A percentile compares a stretch with the other conserved stretches of the same genome.
Evolutionary conservation across 257 asterid species (phyloP).

Genomic region (Solanum microdontum): DNA sequence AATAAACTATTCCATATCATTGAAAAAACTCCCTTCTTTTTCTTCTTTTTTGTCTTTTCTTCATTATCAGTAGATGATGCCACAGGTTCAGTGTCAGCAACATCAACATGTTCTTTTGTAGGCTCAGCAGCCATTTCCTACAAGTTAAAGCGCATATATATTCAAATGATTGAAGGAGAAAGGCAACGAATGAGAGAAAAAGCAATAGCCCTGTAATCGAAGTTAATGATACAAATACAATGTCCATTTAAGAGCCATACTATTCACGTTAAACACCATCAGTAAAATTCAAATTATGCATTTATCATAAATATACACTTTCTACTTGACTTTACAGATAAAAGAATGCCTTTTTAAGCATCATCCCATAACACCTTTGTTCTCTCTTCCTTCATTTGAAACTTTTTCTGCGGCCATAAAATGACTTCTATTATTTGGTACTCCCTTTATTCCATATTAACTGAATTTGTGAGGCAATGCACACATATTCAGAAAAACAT

Average conservation of each 20-base stretch:
- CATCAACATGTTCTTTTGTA: conserved; percentile 33
- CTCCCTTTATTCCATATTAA: too few species aligned
- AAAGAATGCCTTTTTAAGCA: not conserved
- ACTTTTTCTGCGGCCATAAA: not conserved
- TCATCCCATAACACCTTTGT: not conserved
- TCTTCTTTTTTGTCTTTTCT: conserved; percentile 31
- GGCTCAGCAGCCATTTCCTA: conserved; percentile 55
- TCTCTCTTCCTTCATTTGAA: not conserved
- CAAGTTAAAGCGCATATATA: not conserved
- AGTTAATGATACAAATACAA: not conserved
- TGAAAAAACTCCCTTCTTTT: conserved; percentile 62
- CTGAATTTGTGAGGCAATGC: too few species aligned
- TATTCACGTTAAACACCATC: not conserved
- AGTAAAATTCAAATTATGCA: not conserved
- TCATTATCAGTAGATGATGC: conserved; percentile 27
- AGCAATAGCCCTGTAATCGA: not conserved
- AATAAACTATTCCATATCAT: conserved; percentile 64
- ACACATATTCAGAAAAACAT: too few species aligned
- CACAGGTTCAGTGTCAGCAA: conserved; percentile 12
- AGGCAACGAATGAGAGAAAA: not conserved
- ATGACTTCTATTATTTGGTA: not conserved
- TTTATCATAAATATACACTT: not conserved
- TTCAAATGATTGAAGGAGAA: not conserved
- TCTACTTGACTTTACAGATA: not conserved
- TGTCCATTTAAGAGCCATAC: not conserved